Percentiles rank a stretch among this genome's conserved stretches.
Conservation (phyloP, 495 filamentous ascomycete genomes). For the Neurospora sp. region DNA sequence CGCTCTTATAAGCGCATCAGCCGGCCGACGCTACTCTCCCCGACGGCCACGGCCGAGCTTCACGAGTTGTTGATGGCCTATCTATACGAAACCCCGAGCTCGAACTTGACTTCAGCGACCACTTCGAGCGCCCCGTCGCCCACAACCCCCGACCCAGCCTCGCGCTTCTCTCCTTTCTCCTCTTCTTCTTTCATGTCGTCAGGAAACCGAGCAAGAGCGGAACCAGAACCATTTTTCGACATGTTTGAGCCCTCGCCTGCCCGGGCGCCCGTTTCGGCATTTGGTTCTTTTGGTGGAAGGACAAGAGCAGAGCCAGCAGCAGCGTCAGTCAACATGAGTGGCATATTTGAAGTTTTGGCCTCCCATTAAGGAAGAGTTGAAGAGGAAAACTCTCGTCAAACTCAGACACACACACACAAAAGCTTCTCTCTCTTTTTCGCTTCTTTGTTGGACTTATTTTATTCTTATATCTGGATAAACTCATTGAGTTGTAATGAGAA, state of each 20-base stretch:
- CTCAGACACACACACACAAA: neutral
- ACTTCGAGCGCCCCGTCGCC: constrained; percentile 21
- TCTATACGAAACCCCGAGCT: constrained; percentile 10
- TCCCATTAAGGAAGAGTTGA: constrained; percentile 7
- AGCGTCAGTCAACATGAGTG: constrained; percentile 19
- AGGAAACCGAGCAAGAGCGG: neutral
- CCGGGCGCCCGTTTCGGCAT: constrained; percentile 8
- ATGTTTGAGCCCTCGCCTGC: constrained; percentile 26
- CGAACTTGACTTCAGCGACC: constrained; percentile 3
- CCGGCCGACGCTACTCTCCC: constrained; percentile 22
- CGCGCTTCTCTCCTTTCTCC: constrained; percentile 15
- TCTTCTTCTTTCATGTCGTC: neutral
- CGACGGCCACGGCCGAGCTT: constrained; percentile 23
- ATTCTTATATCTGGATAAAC: neutral
- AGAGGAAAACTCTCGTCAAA: neutral
- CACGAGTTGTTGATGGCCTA: constrained; percentile 22
- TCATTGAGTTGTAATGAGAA: neutral
- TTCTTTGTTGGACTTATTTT: neutral
- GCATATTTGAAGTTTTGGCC: constrained; percentile 27
- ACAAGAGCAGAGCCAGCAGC: constrained; percentile 2
- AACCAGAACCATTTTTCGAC: constrained; percentile 19
- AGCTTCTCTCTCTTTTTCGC: neutral
- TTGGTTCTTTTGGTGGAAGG: constrained; percentile 2
- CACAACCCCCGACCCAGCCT: constrained; percentile 11
- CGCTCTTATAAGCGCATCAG: constrained; percentile 28